These are phyloP conservation scores for Suillus lakei DNA, from an alignment of 768 basidiomycete species.

Conservation along the genomic window DNA sequence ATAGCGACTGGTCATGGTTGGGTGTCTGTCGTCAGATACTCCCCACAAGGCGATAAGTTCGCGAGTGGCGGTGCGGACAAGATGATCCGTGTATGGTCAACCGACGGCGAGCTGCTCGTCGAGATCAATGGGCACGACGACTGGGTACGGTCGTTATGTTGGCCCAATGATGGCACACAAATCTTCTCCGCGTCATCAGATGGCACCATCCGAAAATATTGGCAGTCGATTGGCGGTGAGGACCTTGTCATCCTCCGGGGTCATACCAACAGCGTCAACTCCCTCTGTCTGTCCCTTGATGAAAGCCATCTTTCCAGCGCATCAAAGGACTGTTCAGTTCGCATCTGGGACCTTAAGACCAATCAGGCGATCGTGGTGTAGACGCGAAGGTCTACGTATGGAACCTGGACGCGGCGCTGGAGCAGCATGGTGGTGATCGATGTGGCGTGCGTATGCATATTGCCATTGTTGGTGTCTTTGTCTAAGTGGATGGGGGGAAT, in stretches of 20 bases:
- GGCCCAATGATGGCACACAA: neutral
- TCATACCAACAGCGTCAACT: neutral
- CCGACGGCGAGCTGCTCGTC: neutral
- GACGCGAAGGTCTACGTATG: neutral
- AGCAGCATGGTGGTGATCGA: neutral
- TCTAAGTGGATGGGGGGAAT: neutral
- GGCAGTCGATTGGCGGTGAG: neutral
- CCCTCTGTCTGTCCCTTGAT: neutral
- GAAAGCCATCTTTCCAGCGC: neutral
- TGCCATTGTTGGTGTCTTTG: neutral
- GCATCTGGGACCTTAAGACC: conserved; percentile 5
- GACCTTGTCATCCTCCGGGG: neutral
- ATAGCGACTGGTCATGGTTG: neutral
- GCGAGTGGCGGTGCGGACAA: neutral
- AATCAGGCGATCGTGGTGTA: too few species aligned
- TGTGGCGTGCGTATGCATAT: neutral
- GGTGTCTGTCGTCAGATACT: neutral
- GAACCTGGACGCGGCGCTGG: neutral
- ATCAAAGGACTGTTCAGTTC: neutral
- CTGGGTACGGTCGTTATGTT: neutral
- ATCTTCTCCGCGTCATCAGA: neutral
- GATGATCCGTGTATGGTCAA: neutral
- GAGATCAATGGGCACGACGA: neutral
- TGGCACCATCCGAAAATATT: neutral
- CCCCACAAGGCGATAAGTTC: neutral